Evolutionary conservation across 2,329 filamentous ascomycete genomes (phyloP), one percentile per base, ranked within the genome.

Genomic region (Verticillium albo-atrum): DNA sequence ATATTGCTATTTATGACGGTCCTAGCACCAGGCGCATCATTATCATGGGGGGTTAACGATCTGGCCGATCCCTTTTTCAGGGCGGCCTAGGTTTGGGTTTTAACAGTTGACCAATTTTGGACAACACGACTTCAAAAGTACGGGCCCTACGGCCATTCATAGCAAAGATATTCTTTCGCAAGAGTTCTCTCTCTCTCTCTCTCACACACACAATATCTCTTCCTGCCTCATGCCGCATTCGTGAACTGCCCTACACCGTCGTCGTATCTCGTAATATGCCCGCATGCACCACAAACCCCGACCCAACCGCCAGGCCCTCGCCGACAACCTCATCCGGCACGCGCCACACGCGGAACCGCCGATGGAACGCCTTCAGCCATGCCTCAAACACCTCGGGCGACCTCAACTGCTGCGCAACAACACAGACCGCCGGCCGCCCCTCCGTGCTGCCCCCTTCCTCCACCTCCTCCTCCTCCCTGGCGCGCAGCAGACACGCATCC

Each of bases 371-470:
- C 62, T 78, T 79, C 55, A 97, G 75, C 91, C 93, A 98, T 15
- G 80, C 77, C 67, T 94, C 88, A 66, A 98, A 95, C 6, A 98
- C 91, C 34, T 93, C 89, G 2, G 90, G 85, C 28, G 91, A 88
- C 30, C 95, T 86, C 55, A 97, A 83, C 74, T 98, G 94, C 77
- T 98, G 94, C 26, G 91, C 94, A 56, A 98, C 82, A 6, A 98
- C 75, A 69, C 90, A 93, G 1, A 97, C 65, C 5, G 90, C 89
- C 3, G 89, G 83, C 23, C 55, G 58, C 34, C 60, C 56, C 1
- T 67, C 64, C 3, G n/a, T n/a, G n/a, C n/a, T n/a, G n/a, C n/a
- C n/a, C n/a, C n/a, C n/a, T n/a, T n/a, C n/a, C n/a, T n/a, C n/a
- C n/a, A n/a, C n/a, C n/a, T 53, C 58, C 30, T 61, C 28, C 20